A percentile compares a stretch with the other conserved stretches of the same genome.
phyloP scores from a whole-genome alignment of 805 yeast species.

The Debaryomyces maramus region DNA sequence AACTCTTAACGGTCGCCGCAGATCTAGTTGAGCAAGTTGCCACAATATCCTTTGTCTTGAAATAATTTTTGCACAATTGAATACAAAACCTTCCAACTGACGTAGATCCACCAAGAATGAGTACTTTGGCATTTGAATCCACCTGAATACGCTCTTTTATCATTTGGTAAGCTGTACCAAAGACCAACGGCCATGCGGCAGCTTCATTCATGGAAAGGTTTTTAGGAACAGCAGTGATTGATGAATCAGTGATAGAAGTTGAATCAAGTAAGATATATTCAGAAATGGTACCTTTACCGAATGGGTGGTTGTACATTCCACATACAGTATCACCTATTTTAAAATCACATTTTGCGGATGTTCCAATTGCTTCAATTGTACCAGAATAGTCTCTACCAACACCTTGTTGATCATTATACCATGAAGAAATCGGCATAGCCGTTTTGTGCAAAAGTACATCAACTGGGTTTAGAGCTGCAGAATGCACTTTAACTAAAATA shows the following conservation, averaged over 20 bases:
- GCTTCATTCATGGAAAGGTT: constrained; percentile 54
- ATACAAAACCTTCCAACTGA: constrained; percentile 59
- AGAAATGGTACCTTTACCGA: constrained; percentile 42
- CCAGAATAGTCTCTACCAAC: constrained; percentile 36
- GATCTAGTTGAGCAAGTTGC: constrained; percentile 57
- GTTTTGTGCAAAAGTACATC: constrained; percentile 23
- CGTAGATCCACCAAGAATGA: constrained; percentile 75
- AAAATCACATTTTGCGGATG: constrained; percentile 20
- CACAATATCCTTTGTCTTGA: constrained; percentile 50
- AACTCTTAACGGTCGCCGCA: constrained; percentile 36
- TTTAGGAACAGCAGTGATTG: constrained; percentile 38
- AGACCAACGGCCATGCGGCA: constrained; percentile 64
- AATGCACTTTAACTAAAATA: constrained; percentile 30
- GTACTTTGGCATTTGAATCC: constrained; percentile 44
- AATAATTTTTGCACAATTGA: constrained; percentile 51
- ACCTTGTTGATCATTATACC: constrained; percentile 18
- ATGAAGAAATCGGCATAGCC: no score
- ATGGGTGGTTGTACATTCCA: constrained; percentile 20
- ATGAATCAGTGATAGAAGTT: not conserved
- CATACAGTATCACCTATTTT: constrained; percentile 24
- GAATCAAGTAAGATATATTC: constrained; percentile 48
- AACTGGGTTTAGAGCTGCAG: constrained; percentile 35
- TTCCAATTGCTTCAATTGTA: constrained; percentile 29
- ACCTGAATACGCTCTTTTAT: constrained; percentile 35
- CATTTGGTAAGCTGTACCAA: constrained; percentile 58